These are phyloP conservation scores for Musa troglodytarum DNA, from an alignment of 176 grass and related monocot species.

Conservation along the genomic window DNA sequence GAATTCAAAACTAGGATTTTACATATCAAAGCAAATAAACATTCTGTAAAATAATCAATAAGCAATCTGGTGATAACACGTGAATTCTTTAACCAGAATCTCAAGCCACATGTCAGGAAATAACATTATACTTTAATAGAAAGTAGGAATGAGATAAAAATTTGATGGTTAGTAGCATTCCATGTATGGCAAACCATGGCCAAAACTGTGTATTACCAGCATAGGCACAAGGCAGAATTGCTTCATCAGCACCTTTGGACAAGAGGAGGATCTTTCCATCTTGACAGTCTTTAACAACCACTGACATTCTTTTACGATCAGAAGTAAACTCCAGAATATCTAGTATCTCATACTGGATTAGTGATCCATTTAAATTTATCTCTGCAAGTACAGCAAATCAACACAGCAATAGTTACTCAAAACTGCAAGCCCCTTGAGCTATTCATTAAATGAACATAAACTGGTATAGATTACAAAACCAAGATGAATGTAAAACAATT, in stretches of 20 bases:
- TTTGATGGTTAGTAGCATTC: neutral
- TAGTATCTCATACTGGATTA: slow-evolving; percentile 57
- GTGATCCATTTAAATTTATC: slow-evolving; percentile 49
- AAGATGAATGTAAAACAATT: neutral
- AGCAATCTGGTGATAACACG: no score
- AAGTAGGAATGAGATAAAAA: neutral
- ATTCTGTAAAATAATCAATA: no score
- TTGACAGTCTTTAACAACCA: slow-evolving; percentile 50
- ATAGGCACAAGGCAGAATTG: slow-evolving; percentile 48
- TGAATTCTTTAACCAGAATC: no score
- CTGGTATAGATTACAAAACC: neutral
- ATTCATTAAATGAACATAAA: neutral
- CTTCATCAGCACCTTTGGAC: slow-evolving; percentile 92
- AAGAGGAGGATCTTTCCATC: slow-evolving; percentile 63
- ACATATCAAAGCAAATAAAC: no score
- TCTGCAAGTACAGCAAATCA: slow-evolving; percentile 32
- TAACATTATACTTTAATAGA: neutral
- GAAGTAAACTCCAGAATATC: slow-evolving; percentile 89
- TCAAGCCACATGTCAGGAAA: no score
- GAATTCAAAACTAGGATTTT: no score
- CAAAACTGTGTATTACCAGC: slow-evolving; percentile 42
- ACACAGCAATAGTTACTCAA: neutral
- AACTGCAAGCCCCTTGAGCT: neutral
- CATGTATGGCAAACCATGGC: slow-evolving; percentile 12
- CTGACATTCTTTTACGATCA: slow-evolving; percentile 93